Evolutionary conservation across 192 early-diverging fungal species (phyloP).

Genomic region (Umbelopsis sp.): DNA sequence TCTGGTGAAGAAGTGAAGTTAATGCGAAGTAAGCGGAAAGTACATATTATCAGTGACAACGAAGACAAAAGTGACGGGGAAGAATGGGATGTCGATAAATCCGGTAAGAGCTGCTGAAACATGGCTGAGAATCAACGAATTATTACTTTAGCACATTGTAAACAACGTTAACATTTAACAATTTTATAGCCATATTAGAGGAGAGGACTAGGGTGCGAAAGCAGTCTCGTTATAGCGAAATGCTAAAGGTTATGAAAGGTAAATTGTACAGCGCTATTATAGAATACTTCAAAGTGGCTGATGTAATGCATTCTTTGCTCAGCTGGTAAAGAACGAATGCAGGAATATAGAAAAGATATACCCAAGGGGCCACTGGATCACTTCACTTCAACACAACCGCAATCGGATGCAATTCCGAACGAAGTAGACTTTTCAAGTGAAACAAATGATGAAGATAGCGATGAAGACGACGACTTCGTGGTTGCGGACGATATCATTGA

Average conservation of each 20-base stretch:
- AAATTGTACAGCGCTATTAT: too few relatives aligned
- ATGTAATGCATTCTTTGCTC: too few relatives aligned
- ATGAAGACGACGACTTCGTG: not conserved
- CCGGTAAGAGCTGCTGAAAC: not conserved
- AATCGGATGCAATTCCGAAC: not conserved
- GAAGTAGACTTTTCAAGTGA: not conserved
- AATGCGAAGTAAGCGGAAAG: too few relatives aligned
- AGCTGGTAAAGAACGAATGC: not conserved
- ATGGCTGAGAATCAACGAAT: too few relatives aligned
- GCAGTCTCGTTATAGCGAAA: conserved; percentile 8
- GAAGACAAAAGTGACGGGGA: not conserved
- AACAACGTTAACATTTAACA: not conserved
- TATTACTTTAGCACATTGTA: not conserved
- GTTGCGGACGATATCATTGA: conserved; percentile 5
- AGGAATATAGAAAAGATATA: not conserved
- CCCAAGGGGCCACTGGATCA: not conserved
- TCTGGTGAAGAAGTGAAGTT: not conserved
- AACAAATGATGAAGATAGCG: not conserved
- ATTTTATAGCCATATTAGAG: not conserved
- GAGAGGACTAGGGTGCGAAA: not conserved
- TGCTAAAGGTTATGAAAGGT: not conserved
- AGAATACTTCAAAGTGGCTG: not conserved
- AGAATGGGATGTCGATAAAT: conserved; percentile 13
- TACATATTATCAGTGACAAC: not conserved
- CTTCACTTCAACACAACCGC: not conserved